Evolutionary conservation across 768 basidiomycete species (phyloP), one percentile per base, ranked within the genome.

Genomic region (Exidia glandulosa): DNA sequence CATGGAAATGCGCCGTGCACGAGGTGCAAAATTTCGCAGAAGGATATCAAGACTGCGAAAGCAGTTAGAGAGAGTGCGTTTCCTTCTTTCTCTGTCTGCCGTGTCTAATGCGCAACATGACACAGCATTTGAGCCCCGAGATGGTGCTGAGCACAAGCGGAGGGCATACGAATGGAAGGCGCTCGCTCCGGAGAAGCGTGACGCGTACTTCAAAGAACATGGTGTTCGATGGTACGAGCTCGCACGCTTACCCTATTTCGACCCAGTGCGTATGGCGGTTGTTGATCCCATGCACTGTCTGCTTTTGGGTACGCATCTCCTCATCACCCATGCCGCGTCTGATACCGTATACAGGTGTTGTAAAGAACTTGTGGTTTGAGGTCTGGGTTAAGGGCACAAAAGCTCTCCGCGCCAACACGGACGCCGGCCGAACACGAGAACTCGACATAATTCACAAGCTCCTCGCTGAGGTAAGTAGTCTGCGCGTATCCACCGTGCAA

Each of bases 271-370:
- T 2, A 67, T 70, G 63, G 63, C 67, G 7, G 64, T 72, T 1
- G 65, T 73, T 12, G 72, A 72, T 59, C 72, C 69, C 0, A 73
- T 73, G 72, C 69, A 73, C 56, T 73, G 70, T 31, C 55, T 73
- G 2, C 68, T 71, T 23, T 64, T 69, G 2, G 69, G 72, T 67
- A 60, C 14, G 64, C 54, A 32, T 10, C 7, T 58, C 30, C 13
- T 31, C n/a, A 31, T 7, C 31, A 45, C 32, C 50, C 30, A 1
- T 27, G 3, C 13, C n/a, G n/a, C n/a, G n/a, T n/a, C n/a, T n/a
- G n/a, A n/a, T n/a, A n/a, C n/a, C n/a, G n/a, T n/a, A n/a, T n/a
- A 47, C 30, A 64, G 63, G 63, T 29, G 37, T 64, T 31, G 56
- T 60, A 23, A 64, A 64, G 48, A 62, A 52, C 27, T 61, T 62